phyloP scores from a whole-genome alignment of 768 basidiomycete genomes.

The Russula foetens region DNA sequence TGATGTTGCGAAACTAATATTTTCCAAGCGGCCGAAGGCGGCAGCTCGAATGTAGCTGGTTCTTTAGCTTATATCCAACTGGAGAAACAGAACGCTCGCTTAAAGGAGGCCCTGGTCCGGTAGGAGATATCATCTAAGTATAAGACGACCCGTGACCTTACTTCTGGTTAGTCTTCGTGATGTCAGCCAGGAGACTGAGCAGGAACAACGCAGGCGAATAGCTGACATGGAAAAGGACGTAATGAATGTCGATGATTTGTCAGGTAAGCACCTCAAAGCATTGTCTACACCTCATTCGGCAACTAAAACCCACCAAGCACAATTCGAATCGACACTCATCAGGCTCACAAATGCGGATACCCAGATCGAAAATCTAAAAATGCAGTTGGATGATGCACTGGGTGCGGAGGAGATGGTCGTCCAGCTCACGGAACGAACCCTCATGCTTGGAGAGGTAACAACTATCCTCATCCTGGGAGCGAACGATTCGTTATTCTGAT shows the following conservation, averaged over 20 bases:
- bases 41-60: conserved; percentile 36
- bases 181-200: conserved; percentile 79
- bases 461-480: background rate
- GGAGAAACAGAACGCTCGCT: conserved; percentile 91
- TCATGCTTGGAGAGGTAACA: conserved; percentile 80
- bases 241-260: conserved; percentile 66
- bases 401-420: conserved; percentile 96
- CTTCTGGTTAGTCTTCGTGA: conserved; percentile 62
- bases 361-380: conserved; percentile 89
- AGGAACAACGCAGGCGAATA: conserved; percentile 73
- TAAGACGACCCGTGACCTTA: background rate
- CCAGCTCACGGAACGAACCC: conserved; percentile 88
- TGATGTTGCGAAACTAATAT: background rate
- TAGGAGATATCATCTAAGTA: conserved; percentile 31
- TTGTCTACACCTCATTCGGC: conserved; percentile 1
- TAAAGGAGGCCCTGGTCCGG: conserved; percentile 92
- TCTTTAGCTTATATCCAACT: conserved; percentile 74
- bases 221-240: conserved; percentile 88
- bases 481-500: background rate
- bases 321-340: conserved; percentile 71
- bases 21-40: conserved; percentile 25
- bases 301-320: conserved; percentile 36
- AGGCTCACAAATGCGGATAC: conserved; percentile 84
- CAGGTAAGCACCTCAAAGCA: conserved; percentile 39
- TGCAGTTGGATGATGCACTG: conserved; percentile 89